Evolutionary conservation across 352 stramenopile genomes (phyloP), one percentile per base, ranked within the genome.

Genomic region (Globisporangium nagaii): DNA sequence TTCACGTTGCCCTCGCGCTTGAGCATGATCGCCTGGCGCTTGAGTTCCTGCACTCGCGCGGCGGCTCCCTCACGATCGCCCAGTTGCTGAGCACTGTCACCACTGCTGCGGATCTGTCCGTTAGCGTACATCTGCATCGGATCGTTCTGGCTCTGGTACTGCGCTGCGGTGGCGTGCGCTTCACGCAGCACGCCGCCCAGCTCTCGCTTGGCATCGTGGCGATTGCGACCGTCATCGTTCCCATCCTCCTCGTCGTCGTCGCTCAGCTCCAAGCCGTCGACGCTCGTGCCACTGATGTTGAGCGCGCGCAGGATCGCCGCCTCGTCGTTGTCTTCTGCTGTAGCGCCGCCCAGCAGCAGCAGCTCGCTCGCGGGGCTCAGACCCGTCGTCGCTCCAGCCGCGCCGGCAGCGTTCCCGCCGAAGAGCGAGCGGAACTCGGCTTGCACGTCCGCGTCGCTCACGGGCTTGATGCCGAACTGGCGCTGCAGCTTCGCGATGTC

Each of bases 401-500:
- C 27, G 47, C 37, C 45, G 13, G 12, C 37, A 20, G 27, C 51
- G 4, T 31, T 41, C 22, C 47, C 64, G 13, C 66, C 69, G 32
- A 91, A 66, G 17, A 93, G 68, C 62, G 66, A 59, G 46, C 71
- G 62, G 24, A 90, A 75, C 40, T 93, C 83, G 35, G 56, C 65
- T 58, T 90, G 65, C 19, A 93, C 76, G 42, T 93, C 78, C 39
- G 72, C 75, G 53, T 90, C 79, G 20, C 56, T 79, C 45, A 90
- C 66, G 30, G 75, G 66, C 31, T 73, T 79, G 62, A 93, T 90
- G 5, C 83, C 79, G 51, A 93, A 88, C 68, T 90, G 74, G 15
- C 75, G 70, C 67, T 91, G 80, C 35, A 91, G 68, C 63, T 78
- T 75, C 3, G 36, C 52, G 22, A 91, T 53, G 24, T 91, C 75